Evolutionary conservation across 2,329 filamentous ascomycete genomes (phyloP).

Genomic region (Hypoxylon sp.): DNA sequence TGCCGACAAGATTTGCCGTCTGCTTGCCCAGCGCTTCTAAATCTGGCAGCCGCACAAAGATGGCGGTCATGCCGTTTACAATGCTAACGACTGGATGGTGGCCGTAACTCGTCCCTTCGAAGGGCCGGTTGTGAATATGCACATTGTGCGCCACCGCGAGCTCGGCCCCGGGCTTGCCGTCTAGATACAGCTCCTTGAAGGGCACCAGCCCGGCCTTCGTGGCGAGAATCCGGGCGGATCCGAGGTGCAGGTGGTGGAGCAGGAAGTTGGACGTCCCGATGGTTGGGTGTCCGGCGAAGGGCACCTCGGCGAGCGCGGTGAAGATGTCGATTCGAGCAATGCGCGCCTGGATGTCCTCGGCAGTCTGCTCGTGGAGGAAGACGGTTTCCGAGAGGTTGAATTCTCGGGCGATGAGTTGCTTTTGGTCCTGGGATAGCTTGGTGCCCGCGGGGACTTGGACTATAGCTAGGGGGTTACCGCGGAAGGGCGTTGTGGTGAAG

Average conservation of each 20-base stretch:
- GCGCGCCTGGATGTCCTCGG: conserved; percentile 54
- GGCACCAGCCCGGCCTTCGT: conserved; percentile 72
- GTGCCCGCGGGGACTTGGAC: conserved; percentile 65
- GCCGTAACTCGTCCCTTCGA: conserved; percentile 52
- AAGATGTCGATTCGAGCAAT: conserved; percentile 71
- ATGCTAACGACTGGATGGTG: conserved; percentile 70
- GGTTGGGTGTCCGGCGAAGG: conserved; percentile 75
- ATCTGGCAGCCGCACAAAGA: conserved; percentile 72
- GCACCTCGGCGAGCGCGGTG: conserved; percentile 67
- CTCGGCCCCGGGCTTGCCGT: conserved; percentile 64
- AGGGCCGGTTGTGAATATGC: conserved; percentile 67
- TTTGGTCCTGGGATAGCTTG: conserved; percentile 65
- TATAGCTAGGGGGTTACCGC: conserved; percentile 74
- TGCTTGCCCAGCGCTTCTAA: conserved; percentile 69
- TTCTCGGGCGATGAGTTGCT: conserved; percentile 72
- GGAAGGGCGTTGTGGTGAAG: conserved; percentile 67
- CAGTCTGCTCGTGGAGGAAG: conserved; percentile 67
- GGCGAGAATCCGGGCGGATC: conserved; percentile 60
- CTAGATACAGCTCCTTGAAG: conserved; percentile 53
- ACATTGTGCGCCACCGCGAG: conserved; percentile 78
- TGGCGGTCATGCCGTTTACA: conserved; percentile 80
- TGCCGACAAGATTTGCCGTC: conserved; percentile 54
- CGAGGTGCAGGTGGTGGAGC: conserved; percentile 54
- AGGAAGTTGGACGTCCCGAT: conserved; percentile 70
- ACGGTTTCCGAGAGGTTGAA: conserved; percentile 77